A percentile compares a stretch with the other conserved stretches of the same genome.
phyloP scores from a whole-genome alignment of 306 rosid genomes.

The Urtica urens region DNA sequence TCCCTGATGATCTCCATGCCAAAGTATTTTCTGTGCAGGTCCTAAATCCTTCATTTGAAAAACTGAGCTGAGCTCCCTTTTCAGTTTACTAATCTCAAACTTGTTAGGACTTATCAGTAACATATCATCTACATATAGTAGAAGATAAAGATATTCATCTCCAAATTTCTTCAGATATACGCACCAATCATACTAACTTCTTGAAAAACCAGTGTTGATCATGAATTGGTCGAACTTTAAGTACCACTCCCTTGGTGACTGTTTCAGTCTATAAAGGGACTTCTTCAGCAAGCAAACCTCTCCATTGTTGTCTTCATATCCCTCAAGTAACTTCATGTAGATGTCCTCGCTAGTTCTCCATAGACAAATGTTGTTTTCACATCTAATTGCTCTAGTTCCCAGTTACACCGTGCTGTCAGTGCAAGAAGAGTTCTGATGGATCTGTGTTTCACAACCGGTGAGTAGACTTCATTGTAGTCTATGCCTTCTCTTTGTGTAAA shows the following conservation, averaged over 20 bases:
- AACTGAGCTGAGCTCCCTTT: neutral
- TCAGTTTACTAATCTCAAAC: neutral
- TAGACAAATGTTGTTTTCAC: neutral
- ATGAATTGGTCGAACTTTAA: neutral
- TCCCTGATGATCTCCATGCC: neutral
- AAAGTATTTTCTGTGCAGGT: neutral
- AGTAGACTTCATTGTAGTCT: neutral
- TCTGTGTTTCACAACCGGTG: neutral
- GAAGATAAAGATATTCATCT: neutral
- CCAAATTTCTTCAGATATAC: neutral
- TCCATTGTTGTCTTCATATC: neutral
- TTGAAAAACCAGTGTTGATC: neutral
- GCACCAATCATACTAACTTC: neutral
- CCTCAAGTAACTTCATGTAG: neutral
- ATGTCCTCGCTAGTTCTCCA: neutral
- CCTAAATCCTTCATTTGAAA: neutral
- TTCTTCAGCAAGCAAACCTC: neutral
- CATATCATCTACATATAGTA: neutral
- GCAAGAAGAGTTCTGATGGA: neutral
- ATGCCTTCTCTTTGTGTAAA: neutral
- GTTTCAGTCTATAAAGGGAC: neutral
- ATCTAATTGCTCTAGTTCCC: neutral
- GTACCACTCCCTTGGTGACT: neutral
- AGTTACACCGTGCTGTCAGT: neutral
- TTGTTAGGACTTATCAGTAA: too few relatives aligned